These are phyloP conservation scores for Leccinum variicolor DNA, from an alignment of 768 basidiomycete species.

Conservation along the genomic window DNA sequence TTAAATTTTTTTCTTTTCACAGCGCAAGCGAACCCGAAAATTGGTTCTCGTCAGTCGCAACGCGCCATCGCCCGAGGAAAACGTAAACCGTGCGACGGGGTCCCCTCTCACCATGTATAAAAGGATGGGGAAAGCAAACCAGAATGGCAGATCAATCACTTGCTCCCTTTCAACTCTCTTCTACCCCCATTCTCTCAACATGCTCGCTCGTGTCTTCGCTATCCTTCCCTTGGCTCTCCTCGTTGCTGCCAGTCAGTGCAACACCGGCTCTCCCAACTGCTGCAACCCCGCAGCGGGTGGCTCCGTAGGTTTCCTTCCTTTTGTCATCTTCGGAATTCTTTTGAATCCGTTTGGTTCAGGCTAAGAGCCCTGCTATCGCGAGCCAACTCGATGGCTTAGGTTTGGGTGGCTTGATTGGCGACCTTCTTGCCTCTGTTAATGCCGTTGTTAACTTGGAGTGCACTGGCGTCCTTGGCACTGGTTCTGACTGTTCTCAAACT, in stretches of 20 bases:
- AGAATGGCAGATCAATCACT: background rate
- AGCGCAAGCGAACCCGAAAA: no score
- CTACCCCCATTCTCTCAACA: background rate
- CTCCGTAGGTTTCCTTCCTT: background rate
- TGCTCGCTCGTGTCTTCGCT: constrained; percentile 20
- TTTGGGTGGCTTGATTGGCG: background rate
- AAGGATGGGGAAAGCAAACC: background rate
- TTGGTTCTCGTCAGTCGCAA: no score
- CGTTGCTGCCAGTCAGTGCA: constrained; percentile 15
- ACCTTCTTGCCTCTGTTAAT: background rate
- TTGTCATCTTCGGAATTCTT: background rate
- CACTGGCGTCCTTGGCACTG: no score
- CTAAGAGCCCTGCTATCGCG: no score
- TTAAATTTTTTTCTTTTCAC: no score
- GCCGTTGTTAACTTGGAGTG: background rate
- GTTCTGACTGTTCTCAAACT: no score
- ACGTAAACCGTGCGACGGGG: background rate
- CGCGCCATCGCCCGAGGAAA: background rate
- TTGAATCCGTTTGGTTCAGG: background rate
- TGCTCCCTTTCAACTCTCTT: background rate
- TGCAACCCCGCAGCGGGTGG: background rate
- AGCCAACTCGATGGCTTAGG: background rate
- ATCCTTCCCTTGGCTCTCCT: constrained; percentile 16
- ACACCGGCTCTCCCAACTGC: constrained; percentile 8
- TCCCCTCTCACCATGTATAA: background rate